phyloP scores from a whole-genome alignment of 1,284 basidiomycete species.

The Volvariella surrecta region DNA sequence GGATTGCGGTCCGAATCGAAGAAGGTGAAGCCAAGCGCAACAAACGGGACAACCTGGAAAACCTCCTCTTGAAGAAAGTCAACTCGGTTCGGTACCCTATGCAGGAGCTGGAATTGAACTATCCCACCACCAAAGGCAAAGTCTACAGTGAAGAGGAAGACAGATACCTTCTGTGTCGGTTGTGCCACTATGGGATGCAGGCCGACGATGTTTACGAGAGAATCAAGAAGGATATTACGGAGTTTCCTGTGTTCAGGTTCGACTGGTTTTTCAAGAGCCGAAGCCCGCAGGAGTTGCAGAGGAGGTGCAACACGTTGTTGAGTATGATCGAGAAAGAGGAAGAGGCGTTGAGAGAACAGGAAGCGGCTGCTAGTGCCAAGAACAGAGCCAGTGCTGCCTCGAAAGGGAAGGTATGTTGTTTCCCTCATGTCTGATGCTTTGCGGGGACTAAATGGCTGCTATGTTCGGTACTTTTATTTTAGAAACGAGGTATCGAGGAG shows the following conservation, averaged over 20 bases:
- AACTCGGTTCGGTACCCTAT: slow-evolving; percentile 78
- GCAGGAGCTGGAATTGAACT: slow-evolving; percentile 92
- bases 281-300: slow-evolving; percentile 84
- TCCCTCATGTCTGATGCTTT: not conserved
- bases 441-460: not conserved
- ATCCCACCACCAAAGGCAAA: slow-evolving; percentile 93
- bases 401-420: slow-evolving; percentile 51
- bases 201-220: slow-evolving; percentile 91
- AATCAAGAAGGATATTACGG: slow-evolving; percentile 94
- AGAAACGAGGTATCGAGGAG: slow-evolving; percentile 65
- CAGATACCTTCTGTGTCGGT: slow-evolving; percentile 85
- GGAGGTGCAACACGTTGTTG: slow-evolving; percentile 85
- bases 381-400: slow-evolving; percentile 40
- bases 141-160: slow-evolving; percentile 97
- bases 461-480: slow-evolving; percentile 4
- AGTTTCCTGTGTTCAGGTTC: slow-evolving; percentile 95
- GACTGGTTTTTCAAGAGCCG: slow-evolving; percentile 99
- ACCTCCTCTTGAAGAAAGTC: slow-evolving; percentile 74
- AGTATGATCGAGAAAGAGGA: slow-evolving; percentile 92
- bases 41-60: slow-evolving; percentile 81
- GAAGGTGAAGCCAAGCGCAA: slow-evolving; percentile 83
- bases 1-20: slow-evolving; percentile 72
- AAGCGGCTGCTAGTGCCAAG: slow-evolving; percentile 22
- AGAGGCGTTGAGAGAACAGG: slow-evolving; percentile 55
- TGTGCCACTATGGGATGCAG: slow-evolving; percentile 90